Evolutionary conservation across 768 basidiomycete genomes (phyloP).

Genomic region (Collybia mongolica): DNA sequence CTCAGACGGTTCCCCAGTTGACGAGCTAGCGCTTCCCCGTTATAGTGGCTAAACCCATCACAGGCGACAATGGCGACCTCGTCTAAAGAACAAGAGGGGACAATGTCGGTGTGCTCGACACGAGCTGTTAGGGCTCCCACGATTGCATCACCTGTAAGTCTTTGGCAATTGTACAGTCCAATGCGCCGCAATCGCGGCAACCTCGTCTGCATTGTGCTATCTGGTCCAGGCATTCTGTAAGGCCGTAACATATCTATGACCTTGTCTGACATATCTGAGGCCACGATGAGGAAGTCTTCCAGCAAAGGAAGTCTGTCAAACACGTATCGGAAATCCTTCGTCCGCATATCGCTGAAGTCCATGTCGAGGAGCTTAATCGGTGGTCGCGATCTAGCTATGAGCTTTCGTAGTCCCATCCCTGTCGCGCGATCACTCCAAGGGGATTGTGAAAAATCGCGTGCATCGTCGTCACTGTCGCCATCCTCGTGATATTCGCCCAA

Average conservation of each 20-base stretch:
- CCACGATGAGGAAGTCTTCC: constrained; percentile 70
- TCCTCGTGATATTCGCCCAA: constrained; percentile 39
- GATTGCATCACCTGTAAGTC: constrained; percentile 57
- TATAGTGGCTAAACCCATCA: constrained; percentile 27
- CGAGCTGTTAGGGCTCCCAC: constrained; percentile 52
- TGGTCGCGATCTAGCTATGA: constrained; percentile 60
- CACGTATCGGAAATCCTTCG: constrained; percentile 73
- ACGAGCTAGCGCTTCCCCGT: constrained; percentile 25
- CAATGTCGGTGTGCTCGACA: constrained; percentile 35
- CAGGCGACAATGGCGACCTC: constrained; percentile 41
- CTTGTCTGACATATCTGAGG: constrained; percentile 78
- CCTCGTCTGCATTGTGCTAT: constrained; percentile 33
- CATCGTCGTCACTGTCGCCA: constrained; percentile 77
- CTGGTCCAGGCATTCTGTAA: constrained; percentile 11
- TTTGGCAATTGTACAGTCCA: constrained; percentile 60
- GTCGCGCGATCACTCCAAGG: constrained; percentile 76
- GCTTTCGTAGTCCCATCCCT: constrained; percentile 73
- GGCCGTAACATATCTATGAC: constrained; percentile 64
- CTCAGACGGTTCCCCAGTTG: constrained; percentile 27
- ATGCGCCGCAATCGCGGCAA: constrained; percentile 55
- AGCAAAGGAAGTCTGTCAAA: constrained; percentile 56
- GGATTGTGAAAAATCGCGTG: constrained; percentile 71
- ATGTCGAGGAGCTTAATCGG: constrained; percentile 68
- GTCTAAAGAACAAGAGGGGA: constrained; percentile 18
- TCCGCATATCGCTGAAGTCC: constrained; percentile 83